Base-by-base conservation (phyloP, 192 early-diverging fungal species). In the Globomyces pollinis-pini region DNA sequence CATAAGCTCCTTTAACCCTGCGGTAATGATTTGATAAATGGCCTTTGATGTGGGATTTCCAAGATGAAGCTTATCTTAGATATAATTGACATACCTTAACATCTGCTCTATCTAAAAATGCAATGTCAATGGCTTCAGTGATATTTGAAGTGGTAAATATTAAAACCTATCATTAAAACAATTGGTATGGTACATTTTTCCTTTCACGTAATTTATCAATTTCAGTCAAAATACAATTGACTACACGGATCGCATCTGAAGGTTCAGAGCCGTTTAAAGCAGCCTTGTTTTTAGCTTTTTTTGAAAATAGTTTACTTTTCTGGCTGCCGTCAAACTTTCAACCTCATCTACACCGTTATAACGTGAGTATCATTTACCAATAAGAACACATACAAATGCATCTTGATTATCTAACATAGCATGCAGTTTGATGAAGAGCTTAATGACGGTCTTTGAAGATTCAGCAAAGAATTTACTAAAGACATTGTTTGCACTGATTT, bases 391-490 rank as follows among this genome's bases (percentile, higher is more conserved):
- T 8, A 89, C 77, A 65, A 87, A 84, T 0, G 65, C 59, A 41
- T 78, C 72, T 1, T 73, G 71, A 53, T 78, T 74, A 2, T 85
- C 79, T 2, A 76, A 62, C 43, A 84, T 57, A 11, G 72, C 69
- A 60, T 75, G 70, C 16, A 89, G 71, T 53, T 62, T 49, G 43
- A 71, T 70, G 54, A 85, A 89, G 71, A 85, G 65, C 49, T 76
- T 70, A 51, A 77, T 66, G 13, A 87, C 83, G 50, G 86, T 64
- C 58, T 89, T 89, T 11, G 81, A 85, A 21, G 69, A 74, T 63
- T 88, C 87, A 7, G 83, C 80, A 61, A 84, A 89, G 72, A 80
- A 89, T 61, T 89, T 89, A 47, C 81, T 84, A 54, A 89, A 88
- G 20, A 89, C 44, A 30, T 76, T 79, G 62, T 86, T 85, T 23